Evolutionary conservation across 2,329 filamentous ascomycete genomes (phyloP).

Genomic region (Penicillium hesseltinei): DNA sequence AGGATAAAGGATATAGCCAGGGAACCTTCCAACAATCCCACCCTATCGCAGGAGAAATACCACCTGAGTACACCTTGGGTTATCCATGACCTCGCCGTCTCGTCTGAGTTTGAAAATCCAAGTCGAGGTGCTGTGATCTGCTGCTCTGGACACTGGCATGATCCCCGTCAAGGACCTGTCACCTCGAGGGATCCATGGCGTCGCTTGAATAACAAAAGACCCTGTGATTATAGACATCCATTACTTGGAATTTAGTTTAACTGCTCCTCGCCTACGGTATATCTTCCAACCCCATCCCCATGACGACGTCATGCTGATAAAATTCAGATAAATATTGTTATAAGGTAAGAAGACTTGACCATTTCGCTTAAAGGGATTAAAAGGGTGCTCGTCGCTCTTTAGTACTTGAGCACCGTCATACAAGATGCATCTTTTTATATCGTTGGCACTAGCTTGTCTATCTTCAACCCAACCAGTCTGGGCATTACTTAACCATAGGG

Average conservation of each 20-base stretch:
- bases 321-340: neutral
- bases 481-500: slow-evolving; percentile 1
- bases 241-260: neutral
- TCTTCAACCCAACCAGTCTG: slow-evolving; percentile 1
- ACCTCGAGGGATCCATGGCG: neutral
- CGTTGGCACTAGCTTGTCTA: slow-evolving; percentile 9
- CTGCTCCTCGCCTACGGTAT: neutral
- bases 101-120: neutral
- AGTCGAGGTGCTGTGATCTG: neutral
- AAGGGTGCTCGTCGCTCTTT: neutral
- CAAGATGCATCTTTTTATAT: slow-evolving; percentile 5
- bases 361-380: neutral
- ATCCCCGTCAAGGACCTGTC: neutral
- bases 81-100: neutral
- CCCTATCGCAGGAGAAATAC: neutral
- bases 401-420: neutral
- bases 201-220: neutral
- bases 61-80: neutral
- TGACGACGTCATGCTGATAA: slow-evolving; percentile 9
- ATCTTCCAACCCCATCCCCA: neutral
- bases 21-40: neutral
- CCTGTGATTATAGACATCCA: neutral
- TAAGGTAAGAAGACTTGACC: neutral
- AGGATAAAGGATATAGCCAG: slow-evolving; percentile 1
- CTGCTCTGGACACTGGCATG: slow-evolving; percentile 2